Conservation (phyloP, 257 asterid genomes). For the Solanum commersonii region DNA sequence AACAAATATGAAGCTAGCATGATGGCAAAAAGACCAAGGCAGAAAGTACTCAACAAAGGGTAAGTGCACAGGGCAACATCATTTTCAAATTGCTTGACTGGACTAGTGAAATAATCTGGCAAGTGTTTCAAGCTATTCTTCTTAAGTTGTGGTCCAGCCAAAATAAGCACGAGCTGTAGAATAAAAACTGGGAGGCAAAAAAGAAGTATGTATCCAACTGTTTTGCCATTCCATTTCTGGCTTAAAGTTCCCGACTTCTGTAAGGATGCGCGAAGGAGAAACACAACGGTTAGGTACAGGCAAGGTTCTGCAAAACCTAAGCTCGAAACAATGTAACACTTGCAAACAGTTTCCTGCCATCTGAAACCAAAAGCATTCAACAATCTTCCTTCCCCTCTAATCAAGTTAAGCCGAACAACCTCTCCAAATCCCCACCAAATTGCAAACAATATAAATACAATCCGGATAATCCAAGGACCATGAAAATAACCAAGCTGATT, state of each 20-base stretch:
- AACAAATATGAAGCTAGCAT: constrained; percentile 43
- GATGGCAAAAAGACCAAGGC: constrained; percentile 59
- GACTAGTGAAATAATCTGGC: constrained; percentile 57
- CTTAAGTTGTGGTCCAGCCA: constrained; percentile 36
- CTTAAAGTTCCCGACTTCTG: constrained; percentile 51
- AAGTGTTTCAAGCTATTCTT: constrained; percentile 27
- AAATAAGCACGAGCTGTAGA: constrained; percentile 55
- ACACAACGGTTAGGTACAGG: constrained; percentile 53
- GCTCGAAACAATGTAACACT: constrained; percentile 67
- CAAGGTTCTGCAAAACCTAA: constrained; percentile 86
- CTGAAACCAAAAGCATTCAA: constrained; percentile 38
- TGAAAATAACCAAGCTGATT: constrained; percentile 48
- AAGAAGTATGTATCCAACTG: constrained; percentile 45
- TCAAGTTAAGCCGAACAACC: constrained; percentile 42
- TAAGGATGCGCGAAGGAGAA: constrained; percentile 71
- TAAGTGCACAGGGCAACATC: constrained; percentile 57
- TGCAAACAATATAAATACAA: constrained; percentile 34
- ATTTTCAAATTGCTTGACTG: constrained; percentile 14
- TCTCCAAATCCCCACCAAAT: constrained; percentile 84
- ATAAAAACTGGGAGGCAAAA: constrained; percentile 57
- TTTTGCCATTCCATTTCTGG: constrained; percentile 62
- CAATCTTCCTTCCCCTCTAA: constrained; percentile 45
- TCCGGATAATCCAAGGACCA: constrained; percentile 79
- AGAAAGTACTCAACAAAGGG: constrained; percentile 61
- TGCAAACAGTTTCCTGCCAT: constrained; percentile 83